Conservation (phyloP, 371 early-diverging fungal species). For the Rhizopus delemar region DNA sequence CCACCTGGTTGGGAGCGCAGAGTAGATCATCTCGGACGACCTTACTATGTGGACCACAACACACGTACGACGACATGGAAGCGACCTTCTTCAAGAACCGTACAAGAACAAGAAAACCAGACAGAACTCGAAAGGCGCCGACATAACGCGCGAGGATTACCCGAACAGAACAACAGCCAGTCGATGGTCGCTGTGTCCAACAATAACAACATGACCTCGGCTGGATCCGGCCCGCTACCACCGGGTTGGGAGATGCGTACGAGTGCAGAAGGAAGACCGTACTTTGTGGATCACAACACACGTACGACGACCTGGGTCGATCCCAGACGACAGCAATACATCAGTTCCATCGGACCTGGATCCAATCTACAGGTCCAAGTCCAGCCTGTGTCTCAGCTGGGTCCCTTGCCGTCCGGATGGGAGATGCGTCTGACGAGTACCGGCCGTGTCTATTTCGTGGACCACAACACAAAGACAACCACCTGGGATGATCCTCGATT, state of each 20-base stretch:
- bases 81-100: constrained; percentile 56
- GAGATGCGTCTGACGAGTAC: constrained; percentile 94
- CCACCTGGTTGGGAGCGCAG: constrained; percentile 72
- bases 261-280: constrained; percentile 90
- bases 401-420: constrained; percentile 95
- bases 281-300: constrained; percentile 98
- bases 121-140: constrained; percentile 76
- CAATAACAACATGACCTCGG: constrained; percentile 58
- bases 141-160: constrained; percentile 81
- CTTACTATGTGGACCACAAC: constrained; percentile 77
- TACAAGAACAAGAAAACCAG: constrained; percentile 58
- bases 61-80: constrained; percentile 76
- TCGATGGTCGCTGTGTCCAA: constrained; percentile 37
- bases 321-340: constrained; percentile 77
- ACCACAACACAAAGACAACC: constrained; percentile 90
- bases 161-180: constrained; percentile 41
- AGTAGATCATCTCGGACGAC: constrained; percentile 66
- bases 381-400: constrained; percentile 77
- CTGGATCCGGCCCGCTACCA: constrained; percentile 86
- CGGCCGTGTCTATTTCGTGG: constrained; percentile 91
- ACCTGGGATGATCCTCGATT: constrained; percentile 97
- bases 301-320: constrained; percentile 97
- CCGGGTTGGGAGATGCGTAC: constrained; percentile 91
- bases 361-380: constrained; percentile 64
- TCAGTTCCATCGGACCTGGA: constrained; percentile 57